Conservation (phyloP, 1,139 yeast genomes). For the Candida sp. region DNA sequence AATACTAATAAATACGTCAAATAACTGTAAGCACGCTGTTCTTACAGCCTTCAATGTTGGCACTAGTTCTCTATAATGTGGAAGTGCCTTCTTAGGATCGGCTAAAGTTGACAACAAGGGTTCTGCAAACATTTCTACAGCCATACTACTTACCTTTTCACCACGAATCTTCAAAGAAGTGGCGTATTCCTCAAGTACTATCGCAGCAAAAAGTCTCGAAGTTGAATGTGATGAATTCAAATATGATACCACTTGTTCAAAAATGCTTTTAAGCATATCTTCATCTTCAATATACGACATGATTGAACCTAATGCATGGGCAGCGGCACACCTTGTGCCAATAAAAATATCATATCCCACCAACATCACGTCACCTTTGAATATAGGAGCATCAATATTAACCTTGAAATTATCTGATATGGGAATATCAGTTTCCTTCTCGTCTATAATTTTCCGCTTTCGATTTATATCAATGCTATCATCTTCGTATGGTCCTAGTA, state of each 20-base stretch:
- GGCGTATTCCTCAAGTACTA: slow-evolving; percentile 75
- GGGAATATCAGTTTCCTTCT: slow-evolving; percentile 44
- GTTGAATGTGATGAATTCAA: slow-evolving; percentile 70
- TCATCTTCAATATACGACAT: slow-evolving; percentile 53
- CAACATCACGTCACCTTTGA: slow-evolving; percentile 85
- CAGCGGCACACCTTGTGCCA: slow-evolving; percentile 73
- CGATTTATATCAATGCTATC: slow-evolving; percentile 17
- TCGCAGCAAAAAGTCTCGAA: slow-evolving; percentile 68
- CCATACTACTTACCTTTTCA: slow-evolving; percentile 9
- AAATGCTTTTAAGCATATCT: slow-evolving; percentile 29
- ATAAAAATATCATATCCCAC: slow-evolving; percentile 76
- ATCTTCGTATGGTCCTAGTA: slow-evolving; percentile 28
- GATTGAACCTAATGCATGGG: slow-evolving; percentile 73
- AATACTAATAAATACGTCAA: slow-evolving; percentile 70
- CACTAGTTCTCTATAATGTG: slow-evolving; percentile 76
- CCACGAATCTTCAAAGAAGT: slow-evolving; percentile 21
- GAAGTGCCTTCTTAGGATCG: slow-evolving; percentile 40
- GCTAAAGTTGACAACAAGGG: slow-evolving; percentile 36
- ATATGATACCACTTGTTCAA: slow-evolving; percentile 36
- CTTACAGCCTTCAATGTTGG: slow-evolving; percentile 85
- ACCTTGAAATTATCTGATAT: slow-evolving; percentile 54
- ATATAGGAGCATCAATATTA: slow-evolving; percentile 91
- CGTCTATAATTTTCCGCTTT: slow-evolving; percentile 31
- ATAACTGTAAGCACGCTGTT: slow-evolving; percentile 81
- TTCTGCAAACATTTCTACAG: slow-evolving; percentile 21